These are phyloP conservation scores for Plasmodium sp. DNA, from an alignment of 169 alveolate species.

Conservation along the genomic window DNA sequence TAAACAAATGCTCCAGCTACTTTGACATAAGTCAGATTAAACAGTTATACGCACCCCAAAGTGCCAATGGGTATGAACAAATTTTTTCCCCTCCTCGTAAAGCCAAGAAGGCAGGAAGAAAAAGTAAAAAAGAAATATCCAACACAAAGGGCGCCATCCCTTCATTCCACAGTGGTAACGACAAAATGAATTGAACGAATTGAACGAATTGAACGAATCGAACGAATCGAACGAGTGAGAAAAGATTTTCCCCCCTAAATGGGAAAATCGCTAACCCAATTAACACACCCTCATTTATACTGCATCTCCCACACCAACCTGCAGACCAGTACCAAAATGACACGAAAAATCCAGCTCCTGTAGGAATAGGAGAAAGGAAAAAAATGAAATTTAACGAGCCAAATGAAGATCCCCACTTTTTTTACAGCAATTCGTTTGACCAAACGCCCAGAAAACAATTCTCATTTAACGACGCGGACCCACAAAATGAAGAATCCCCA, in stretches of 20 bases:
- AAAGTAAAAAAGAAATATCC: constrained; percentile 26
- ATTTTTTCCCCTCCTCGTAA: constrained; percentile 7
- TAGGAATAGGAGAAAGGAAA: not conserved
- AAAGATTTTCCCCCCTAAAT: not conserved
- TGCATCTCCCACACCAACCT: not conserved
- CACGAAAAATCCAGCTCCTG: not conserved
- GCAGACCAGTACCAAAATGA: not conserved
- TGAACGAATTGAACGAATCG: not conserved
- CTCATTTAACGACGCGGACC: not conserved
- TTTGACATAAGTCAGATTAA: constrained; percentile 43
- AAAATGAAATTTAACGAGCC: not conserved
- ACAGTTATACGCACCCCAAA: constrained; percentile 1
- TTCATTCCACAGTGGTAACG: not conserved
- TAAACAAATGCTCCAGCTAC: constrained; percentile 26
- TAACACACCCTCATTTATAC: not conserved
- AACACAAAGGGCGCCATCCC: not conserved
- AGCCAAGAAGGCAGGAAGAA: not conserved
- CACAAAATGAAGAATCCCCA: not conserved
- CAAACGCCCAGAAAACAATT: constrained; percentile 30
- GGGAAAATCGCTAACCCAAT: not conserved
- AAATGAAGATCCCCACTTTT: not conserved
- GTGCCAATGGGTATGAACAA: constrained; percentile 22
- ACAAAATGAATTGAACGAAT: not conserved
- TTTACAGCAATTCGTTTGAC: constrained; percentile 6
- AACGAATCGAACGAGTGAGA: not conserved